Evolutionary conservation across 2,329 filamentous ascomycete genomes (phyloP).

Genomic region (Cryphonectria naterciae): DNA sequence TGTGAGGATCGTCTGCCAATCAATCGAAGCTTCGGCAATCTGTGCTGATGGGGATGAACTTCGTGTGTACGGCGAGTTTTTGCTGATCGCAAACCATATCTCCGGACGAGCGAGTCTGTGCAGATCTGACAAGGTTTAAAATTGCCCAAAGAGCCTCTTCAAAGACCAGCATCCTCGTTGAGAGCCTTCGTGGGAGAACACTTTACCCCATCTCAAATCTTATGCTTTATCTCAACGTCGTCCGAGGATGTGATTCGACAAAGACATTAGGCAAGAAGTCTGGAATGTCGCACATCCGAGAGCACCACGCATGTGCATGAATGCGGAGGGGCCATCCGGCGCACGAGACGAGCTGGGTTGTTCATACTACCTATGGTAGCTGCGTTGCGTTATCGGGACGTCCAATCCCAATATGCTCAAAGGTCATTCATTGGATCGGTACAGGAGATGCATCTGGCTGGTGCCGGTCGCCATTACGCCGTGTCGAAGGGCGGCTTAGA

Average conservation of each 20-base stretch:
- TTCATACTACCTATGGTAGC: not conserved
- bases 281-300: constrained; percentile 2
- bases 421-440: not conserved
- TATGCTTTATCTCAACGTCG: not conserved
- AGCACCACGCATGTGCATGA: not conserved
- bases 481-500: not conserved
- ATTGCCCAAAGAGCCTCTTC: not conserved
- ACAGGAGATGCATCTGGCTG: not conserved
- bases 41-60: not conserved
- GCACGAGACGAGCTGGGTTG: not conserved
- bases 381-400: not conserved
- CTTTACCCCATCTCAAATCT: not conserved
- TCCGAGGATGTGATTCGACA: not conserved
- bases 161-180: not conserved
- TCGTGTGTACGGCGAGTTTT: not conserved
- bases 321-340: not conserved
- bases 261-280: not conserved
- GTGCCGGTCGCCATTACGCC: not conserved
- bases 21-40: not conserved
- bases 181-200: not conserved
- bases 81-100: not conserved
- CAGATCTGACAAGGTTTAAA: not conserved
- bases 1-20: not conserved
- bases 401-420: not conserved
- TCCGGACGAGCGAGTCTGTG: constrained; percentile 3